Conservation (phyloP, 306 rosid genomes). For the Vachellia collinsii region DNA sequence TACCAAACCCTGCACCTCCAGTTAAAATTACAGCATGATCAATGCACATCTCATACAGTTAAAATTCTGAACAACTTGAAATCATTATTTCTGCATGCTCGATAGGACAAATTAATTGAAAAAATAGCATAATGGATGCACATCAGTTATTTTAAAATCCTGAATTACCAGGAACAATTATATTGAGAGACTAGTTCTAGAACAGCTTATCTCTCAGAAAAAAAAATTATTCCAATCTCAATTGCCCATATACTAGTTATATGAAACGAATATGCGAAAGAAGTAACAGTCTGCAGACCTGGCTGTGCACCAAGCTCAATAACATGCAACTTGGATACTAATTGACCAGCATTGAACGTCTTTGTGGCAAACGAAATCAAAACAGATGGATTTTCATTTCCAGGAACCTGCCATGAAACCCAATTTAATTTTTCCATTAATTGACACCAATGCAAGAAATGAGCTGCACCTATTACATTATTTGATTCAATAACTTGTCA, state of each 20-base stretch:
- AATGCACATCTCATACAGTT: not conserved
- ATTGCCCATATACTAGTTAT: conserved; percentile 29
- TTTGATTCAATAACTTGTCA: not conserved
- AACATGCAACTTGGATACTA: conserved; percentile 84
- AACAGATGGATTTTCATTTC: conserved; percentile 88
- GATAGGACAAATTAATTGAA: not conserved
- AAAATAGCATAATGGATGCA: not conserved
- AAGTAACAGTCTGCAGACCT: conserved; percentile 60
- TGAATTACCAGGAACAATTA: not conserved
- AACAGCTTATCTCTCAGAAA: not conserved
- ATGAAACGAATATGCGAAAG: conserved; percentile 14
- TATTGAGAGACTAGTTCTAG: not conserved
- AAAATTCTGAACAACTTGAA: conserved; percentile 6
- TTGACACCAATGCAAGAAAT: not conserved
- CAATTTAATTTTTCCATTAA: conserved; percentile 15
- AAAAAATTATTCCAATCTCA: not conserved
- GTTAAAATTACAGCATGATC: not conserved
- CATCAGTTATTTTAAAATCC: not conserved
- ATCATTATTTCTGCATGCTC: conserved; percentile 22
- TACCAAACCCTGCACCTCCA: not conserved
- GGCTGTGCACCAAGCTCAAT: conserved; percentile 99
- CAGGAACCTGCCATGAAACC: conserved; percentile 73
- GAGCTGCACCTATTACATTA: not conserved
- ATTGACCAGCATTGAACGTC: conserved; percentile 92
- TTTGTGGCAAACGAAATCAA: conserved; percentile 94